Base-by-base conservation (phyloP, 2,329 filamentous ascomycete species). In the Aureobasidium lini region DNA sequence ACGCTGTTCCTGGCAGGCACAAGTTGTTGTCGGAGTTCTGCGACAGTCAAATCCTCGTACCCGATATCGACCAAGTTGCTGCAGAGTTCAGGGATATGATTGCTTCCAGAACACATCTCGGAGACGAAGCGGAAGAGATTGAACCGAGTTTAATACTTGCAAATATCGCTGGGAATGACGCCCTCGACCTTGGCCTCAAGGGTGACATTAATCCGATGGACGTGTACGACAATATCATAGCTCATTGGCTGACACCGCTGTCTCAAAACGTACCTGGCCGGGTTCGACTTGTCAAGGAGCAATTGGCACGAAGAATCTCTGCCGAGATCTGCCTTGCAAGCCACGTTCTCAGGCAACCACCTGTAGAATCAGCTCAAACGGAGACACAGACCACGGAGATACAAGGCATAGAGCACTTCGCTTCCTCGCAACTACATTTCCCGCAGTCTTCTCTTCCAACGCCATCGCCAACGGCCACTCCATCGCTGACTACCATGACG, bases 251-350 rank as follows among this genome's bases (percentile, higher is more conserved):
- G 4, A 61, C 62, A 15, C 60, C 65, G 31, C 62, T 70, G 0
- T 60, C 65, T 18, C 60, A 56, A 11, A 52, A 63, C 9, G 60
- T 67, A 3, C 58, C 66, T 32, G 69, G 67, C 23, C 58, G 66
- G 31, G 61, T 66, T 15, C 66, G 69, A 23, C 63, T 71, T n/a
- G 66, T 67, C 10, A 71, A 68, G 62, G 68, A 68, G 32, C 62
- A 67, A 29, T 54, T 68, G 4, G 66, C 65, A 18, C 63, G 65
- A 15, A 64, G 62, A 15, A 59, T 67, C 15, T 72, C 75, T 13
- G 68, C 70, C 5, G 71, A 76, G 44, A 48, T 77, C 1, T 62
- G 70, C 2, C 63, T 78, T 5, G 70, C 74, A 36, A 72, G 70
- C 10, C 59, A 62, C 34, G 60, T 62, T 9, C 48, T 67, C 1